phyloP scores from a whole-genome alignment of 768 basidiomycete species.

The Gloeostereum incarnatum region DNA sequence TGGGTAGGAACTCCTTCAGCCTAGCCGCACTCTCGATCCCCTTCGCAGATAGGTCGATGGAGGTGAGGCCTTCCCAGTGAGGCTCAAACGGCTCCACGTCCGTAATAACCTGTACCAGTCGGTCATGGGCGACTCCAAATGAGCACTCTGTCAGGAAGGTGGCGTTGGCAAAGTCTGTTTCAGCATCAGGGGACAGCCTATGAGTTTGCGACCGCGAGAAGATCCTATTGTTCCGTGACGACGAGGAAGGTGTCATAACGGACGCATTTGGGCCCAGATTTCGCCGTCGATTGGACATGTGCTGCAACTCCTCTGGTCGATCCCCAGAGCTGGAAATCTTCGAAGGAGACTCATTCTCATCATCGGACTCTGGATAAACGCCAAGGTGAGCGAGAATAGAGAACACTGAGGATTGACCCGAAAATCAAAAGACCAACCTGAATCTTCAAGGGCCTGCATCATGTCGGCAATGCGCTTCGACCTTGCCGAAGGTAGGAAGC shows the following conservation, averaged over 20 bases:
- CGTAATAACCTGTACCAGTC: constrained; percentile 85
- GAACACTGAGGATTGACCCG: constrained; percentile 8
- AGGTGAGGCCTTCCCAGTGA: constrained; percentile 76
- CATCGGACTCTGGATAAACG: constrained; percentile 17
- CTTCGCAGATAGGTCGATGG: constrained; percentile 67
- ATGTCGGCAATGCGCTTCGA: constrained; percentile 78
- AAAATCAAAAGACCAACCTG: constrained; percentile 34
- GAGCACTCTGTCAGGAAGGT: constrained; percentile 92
- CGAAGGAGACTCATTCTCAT: constrained; percentile 46
- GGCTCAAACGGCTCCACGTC: constrained; percentile 94
- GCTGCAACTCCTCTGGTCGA: constrained; percentile 38
- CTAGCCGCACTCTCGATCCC: constrained; percentile 75
- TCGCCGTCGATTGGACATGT: constrained; percentile 31
- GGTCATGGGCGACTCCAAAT: constrained; percentile 89
- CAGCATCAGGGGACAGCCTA: constrained; percentile 19
- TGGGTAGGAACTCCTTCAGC: constrained; percentile 83
- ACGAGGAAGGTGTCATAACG: constrained; percentile 11
- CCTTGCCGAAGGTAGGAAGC: constrained; percentile 49
- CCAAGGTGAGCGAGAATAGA: constrained; percentile 6
- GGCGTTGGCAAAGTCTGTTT: constrained; percentile 22
- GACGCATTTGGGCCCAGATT: constrained; percentile 17
- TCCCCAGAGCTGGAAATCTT: constrained; percentile 37
- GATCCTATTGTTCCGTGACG: constrained; percentile 18
- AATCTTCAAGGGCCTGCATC: constrained; percentile 64
- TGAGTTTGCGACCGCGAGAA: constrained; percentile 36